Evolutionary conservation across 306 rosid genomes (phyloP), one percentile per base, ranked within the genome.

Genomic region (Vigna hirtella): DNA sequence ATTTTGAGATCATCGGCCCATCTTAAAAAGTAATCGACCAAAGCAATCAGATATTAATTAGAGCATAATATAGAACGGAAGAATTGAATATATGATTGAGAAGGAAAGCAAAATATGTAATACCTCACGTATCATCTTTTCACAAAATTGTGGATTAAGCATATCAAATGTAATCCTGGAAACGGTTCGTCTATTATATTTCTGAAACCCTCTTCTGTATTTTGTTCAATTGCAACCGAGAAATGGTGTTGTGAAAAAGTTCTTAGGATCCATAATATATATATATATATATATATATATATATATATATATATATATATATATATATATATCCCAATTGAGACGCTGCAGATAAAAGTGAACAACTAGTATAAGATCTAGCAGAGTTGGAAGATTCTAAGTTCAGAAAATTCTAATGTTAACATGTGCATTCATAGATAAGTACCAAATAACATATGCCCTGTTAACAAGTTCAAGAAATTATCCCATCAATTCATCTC

Each of bases 1-100:
- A 79, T 76, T 55, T 88, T 88, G 61, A 87, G 70, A 78, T 88
- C 90, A 22, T 77, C 85, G 67, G 87, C 89, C 97, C 98, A 91
- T 76, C 87, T 86, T 84, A 91, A 95, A 84, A 92, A 95, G 81
- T 85, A 86, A 92, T 96, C 97, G 74, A 92, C 97, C 97, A 92
- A 86, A 78, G 81, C 77, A 86, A 83, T 77, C 86, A 89, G 78
- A 92, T 81, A 81, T 79, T 75, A 73, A 81, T 88, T 84, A 88
- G 92, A 82, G 82, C 57, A 83, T 65, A 64, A 82, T 56, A 85
- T 69, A 66, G 64, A 78, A 81, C 24, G 42, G 30, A 63, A 78
- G 63, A 24, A 32, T 56, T 73, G 62, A 66, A 68, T 73, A 52
- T 66, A 43, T 56, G 56, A 66, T 76, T 59, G 70, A 79, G 45